phyloP scores from a whole-genome alignment of 2,329 filamentous ascomycete genomes.

The Leptographium procerum region DNA sequence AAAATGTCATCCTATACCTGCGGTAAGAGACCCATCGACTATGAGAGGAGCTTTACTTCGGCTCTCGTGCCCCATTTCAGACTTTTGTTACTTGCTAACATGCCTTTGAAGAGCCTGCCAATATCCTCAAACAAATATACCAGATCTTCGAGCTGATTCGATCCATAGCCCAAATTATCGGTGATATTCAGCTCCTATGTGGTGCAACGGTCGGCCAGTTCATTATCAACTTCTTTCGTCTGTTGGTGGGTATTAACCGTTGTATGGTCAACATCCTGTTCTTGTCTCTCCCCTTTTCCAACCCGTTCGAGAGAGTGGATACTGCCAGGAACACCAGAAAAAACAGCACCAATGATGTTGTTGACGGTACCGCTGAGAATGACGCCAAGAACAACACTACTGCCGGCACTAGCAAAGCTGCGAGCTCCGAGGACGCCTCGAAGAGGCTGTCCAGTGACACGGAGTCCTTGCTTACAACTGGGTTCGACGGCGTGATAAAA shows the following conservation, averaged over 20 bases:
- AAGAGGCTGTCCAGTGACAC: neutral
- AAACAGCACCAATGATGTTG: neutral
- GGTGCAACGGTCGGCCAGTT: neutral
- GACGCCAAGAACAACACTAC: neutral
- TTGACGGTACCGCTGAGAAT: neutral
- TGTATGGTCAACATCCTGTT: neutral
- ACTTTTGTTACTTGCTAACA: neutral
- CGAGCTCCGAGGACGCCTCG: neutral
- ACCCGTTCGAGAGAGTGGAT: neutral
- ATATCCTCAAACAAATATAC: conserved; percentile 4
- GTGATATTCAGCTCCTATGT: conserved; percentile 5
- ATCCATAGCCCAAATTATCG: conserved; percentile 2
- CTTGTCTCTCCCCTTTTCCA: conserved; percentile 2
- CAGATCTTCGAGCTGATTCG: conserved; percentile 3
- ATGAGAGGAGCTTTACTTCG: neutral
- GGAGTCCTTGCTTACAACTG: neutral
- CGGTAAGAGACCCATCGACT: neutral
- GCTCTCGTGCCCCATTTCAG: no score
- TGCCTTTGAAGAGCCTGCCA: neutral
- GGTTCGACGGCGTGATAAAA: neutral
- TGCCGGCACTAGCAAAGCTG: neutral
- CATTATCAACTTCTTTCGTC: neutral
- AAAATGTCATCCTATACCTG: neutral
- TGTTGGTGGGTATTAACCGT: neutral
- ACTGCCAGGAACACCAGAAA: neutral